Base-by-base conservation (phyloP, 148 eudicot species). In the Camellia japonica region DNA sequence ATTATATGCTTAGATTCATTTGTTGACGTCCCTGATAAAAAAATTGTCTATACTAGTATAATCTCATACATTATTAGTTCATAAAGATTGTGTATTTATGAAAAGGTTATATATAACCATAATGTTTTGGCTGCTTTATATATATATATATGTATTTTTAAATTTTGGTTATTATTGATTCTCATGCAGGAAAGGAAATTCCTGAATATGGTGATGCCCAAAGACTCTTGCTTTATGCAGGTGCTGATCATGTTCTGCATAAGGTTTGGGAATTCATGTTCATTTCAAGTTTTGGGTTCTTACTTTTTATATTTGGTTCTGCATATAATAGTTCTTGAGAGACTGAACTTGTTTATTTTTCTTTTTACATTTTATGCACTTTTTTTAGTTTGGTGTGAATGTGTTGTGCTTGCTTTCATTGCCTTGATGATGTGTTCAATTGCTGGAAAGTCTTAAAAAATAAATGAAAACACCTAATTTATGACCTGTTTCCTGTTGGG, bases 151-250 rank as follows among this genome's bases (percentile, higher is more conserved):
- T 30, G 38, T 30, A 30, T 71, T 43, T 78, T 18, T 41, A 55
- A 23, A 15, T 54, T 70, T 44, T 46, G 47, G 43, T 18, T 30
- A 16, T 60, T 20, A 18, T 23, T 77, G 58, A 47, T 67, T 75
- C 49, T 76, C 76, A 80, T 81, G 66, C 89, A 95, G 99, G 94
- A 71, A 90, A 89, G 80, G 89, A 90, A 83, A 86, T 95, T 86
- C 94, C 97, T 44, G 87, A 85, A 74, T 93, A 90, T 88, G 87
- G 78, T 78, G 84, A 73, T 84, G 81, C 82, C 58, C 94, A 86
- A 73, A 87, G 88, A 75, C 84, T 82, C 72, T 82, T 93, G 83
- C 92, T 93, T 76, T 83, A 71, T 83, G 78, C 92, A 38, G 85
- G 74, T 86, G 90, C 92, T 75, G 93, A 90, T 82, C 89, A 88